Evolutionary conservation across 73 alveolate species (phyloP).

Genomic region (Chromera velia): DNA sequence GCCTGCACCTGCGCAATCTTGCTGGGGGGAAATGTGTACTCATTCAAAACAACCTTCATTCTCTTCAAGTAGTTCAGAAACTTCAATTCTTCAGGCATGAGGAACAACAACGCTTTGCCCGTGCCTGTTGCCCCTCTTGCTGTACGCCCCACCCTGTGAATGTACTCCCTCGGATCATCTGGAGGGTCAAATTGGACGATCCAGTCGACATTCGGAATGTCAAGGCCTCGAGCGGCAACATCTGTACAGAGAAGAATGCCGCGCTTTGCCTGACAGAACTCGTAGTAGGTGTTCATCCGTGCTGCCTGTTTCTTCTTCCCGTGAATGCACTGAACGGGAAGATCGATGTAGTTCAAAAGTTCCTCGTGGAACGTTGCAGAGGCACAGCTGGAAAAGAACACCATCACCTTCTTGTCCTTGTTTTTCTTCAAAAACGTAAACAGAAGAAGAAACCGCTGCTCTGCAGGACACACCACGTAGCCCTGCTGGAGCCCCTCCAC

Average conservation of each 20-base stretch:
- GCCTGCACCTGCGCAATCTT: slow-evolving; percentile 86
- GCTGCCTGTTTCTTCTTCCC: slow-evolving; percentile 82
- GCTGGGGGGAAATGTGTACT: slow-evolving; percentile 91
- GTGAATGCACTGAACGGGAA: slow-evolving; percentile 84
- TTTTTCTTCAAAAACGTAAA: slow-evolving; percentile 82
- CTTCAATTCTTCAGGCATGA: slow-evolving; percentile 89
- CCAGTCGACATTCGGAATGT: slow-evolving; percentile 75
- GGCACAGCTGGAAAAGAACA: slow-evolving; percentile 82
- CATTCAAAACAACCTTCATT: slow-evolving; percentile 88
- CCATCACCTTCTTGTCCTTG: slow-evolving; percentile 81
- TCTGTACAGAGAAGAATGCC: slow-evolving; percentile 96
- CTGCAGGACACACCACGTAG: slow-evolving; percentile 76
- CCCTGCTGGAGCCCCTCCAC: slow-evolving; percentile 79
- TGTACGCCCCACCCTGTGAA: slow-evolving; percentile 98
- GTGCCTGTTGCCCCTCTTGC: slow-evolving; percentile 81
- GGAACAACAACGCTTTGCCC: slow-evolving; percentile 92
- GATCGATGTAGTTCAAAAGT: slow-evolving; percentile 91
- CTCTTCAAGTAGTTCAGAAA: slow-evolving; percentile 80
- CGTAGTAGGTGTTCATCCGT: slow-evolving; percentile 85
- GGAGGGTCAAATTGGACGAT: slow-evolving; percentile 96
- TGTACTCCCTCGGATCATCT: slow-evolving; percentile 98
- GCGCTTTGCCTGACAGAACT: slow-evolving; percentile 83
- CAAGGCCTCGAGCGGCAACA: slow-evolving; percentile 98
- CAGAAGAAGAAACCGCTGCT: slow-evolving; percentile 69
- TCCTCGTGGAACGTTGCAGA: slow-evolving; percentile 92